These are phyloP conservation scores for Angomonas deanei DNA, from an alignment of 208 protist species.

Conservation along the genomic window DNA sequence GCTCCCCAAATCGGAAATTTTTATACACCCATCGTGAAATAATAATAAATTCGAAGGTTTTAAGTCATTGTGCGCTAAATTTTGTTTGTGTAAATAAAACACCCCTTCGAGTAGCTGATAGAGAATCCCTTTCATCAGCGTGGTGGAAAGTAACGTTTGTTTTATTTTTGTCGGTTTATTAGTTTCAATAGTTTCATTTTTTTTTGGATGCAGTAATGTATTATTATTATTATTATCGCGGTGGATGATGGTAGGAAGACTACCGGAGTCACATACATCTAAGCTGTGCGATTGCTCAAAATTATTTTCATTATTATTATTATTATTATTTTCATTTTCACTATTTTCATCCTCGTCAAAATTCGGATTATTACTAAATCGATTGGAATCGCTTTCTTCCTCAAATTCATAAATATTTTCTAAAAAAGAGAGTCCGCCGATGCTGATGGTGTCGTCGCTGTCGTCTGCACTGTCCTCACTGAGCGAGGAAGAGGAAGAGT, in stretches of 20 bases:
- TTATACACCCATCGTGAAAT: slow-evolving; percentile 67
- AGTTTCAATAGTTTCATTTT: neutral
- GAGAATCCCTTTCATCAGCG: slow-evolving; percentile 63
- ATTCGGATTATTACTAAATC: neutral
- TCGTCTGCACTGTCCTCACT: neutral
- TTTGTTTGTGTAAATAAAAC: slow-evolving; percentile 71
- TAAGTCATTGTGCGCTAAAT: slow-evolving; percentile 81
- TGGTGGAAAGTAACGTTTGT: slow-evolving; percentile 47
- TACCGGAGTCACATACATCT: neutral
- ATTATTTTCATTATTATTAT: neutral
- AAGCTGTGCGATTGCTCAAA: neutral
- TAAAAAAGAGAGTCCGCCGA: neutral
- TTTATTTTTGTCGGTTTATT: too few species aligned
- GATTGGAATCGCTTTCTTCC: too few species aligned
- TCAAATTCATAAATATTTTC: too few species aligned
- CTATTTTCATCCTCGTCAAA: neutral
- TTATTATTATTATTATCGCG: neutral
- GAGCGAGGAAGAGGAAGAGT: neutral
- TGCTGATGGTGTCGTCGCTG: neutral
- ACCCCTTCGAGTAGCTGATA: slow-evolving; percentile 70
- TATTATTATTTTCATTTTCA: neutral
- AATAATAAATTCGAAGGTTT: slow-evolving; percentile 82
- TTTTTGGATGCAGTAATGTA: too few species aligned
- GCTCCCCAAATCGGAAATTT: slow-evolving; percentile 70
- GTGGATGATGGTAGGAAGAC: neutral